Evolutionary conservation across 2,329 filamentous ascomycete genomes (phyloP).

Genomic region (Gnomoniopsis smithogilvyi): DNA sequence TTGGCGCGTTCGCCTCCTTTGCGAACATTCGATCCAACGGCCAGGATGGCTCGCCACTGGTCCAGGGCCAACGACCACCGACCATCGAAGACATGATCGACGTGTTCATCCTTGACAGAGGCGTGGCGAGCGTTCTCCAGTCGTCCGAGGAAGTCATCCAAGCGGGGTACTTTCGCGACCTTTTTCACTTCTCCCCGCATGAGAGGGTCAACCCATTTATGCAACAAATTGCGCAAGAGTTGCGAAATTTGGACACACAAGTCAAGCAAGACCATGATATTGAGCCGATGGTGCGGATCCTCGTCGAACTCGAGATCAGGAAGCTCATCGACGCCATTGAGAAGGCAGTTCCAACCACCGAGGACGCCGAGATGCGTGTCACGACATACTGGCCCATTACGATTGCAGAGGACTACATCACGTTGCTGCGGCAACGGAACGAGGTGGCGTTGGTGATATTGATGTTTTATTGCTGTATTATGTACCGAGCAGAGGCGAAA

Average conservation of each 20-base stretch:
- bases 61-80: constrained; percentile 10
- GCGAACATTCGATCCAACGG: constrained; percentile 20
- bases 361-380: constrained; percentile 22
- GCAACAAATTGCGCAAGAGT: constrained; percentile 6
- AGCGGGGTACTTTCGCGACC: constrained; percentile 20
- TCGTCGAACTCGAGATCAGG: constrained; percentile 14
- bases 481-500: constrained; percentile 19
- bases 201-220: constrained; percentile 10
- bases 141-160: constrained; percentile 23
- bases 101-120: constrained; percentile 28
- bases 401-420: constrained; percentile 21
- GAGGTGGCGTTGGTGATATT: constrained; percentile 21
- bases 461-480: constrained; percentile 23
- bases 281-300: not conserved
- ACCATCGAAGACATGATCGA: constrained; percentile 30
- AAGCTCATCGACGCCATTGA: constrained; percentile 16
- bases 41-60: not conserved
- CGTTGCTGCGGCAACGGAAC: constrained; percentile 19
- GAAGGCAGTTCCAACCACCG: constrained; percentile 15
- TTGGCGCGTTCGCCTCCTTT: constrained; percentile 29
- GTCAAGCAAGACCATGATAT: constrained; percentile 7
- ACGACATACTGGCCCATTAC: constrained; percentile 23
- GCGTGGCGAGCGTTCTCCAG: constrained; percentile 29
- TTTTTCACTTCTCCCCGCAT: constrained; percentile 19
- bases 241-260: not conserved